Evolutionary conservation across 2,329 filamentous ascomycete species (phyloP), one percentile per base, ranked within the genome.

Genomic region (Botryosphaeria dothidea): DNA sequence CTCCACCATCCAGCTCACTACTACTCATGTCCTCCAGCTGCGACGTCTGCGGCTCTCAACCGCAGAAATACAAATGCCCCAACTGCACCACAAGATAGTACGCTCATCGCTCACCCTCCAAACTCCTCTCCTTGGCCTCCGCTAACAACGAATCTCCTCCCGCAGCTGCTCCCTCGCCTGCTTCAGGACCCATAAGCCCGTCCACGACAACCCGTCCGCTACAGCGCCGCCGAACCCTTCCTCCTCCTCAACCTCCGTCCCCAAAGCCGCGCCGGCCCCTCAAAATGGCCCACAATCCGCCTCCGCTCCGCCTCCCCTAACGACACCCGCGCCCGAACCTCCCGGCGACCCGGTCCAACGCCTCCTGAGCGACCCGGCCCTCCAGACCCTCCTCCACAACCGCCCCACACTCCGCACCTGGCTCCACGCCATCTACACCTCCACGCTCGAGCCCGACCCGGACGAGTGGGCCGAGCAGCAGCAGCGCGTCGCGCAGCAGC

Each of bases 31-130:
- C 51, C 27, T 21, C 51, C 19, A 21, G 43, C 21, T 64, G 62
- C 52, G 52, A 45, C 41, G 43, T 64, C 31, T 64, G 62, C 51
- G 21, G 25, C 43, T 51, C 43, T 13, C 62, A 58, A 43, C 41
- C 51, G n/a, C 23, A 41, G 19, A 64, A 58, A 34, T 64, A 64
- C 62, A 64, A 57, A 17, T 64, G 62, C 29, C 62, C 62, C 17
- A 48, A 25, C 11, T 64, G 62, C 25, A 25, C 51, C 2, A 13
- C 58, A 29, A 43, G 25, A 31, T 64, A 64, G 62, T 64, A 27
- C 3, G 62, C 36, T 3, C 19, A 2, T 19, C 4, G n/a, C 41
- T 41, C 13, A 9, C 27, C 2, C 49, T 19, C 38, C 25, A 11
- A 36, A n/a, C 29, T 15, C 25, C 8, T 25, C 31, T 17, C 31